A percentile compares a stretch with the other conserved stretches of the same genome.
Conservation (phyloP, 345 rosid genomes). For the Lagerstroemia speciosa region DNA sequence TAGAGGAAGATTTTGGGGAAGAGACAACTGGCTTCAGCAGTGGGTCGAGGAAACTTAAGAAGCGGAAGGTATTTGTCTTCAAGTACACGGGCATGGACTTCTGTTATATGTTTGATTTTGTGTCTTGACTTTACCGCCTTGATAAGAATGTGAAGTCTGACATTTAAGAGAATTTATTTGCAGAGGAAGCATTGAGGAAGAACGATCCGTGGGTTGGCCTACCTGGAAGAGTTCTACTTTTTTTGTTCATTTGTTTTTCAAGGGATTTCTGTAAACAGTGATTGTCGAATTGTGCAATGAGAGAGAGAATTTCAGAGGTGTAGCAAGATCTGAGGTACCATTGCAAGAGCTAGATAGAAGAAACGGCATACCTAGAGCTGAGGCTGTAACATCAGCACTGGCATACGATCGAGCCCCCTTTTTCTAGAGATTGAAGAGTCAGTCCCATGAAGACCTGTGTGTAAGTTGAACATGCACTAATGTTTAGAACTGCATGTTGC, state of each 20-base stretch:
- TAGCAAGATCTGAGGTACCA: constrained; percentile 21
- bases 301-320: constrained; percentile 4
- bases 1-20: constrained; percentile 33
- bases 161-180: background rate
- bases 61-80: constrained; percentile 44
- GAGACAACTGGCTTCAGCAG: constrained; percentile 17
- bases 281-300: background rate
- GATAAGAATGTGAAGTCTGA: background rate
- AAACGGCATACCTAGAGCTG: constrained; percentile 19
- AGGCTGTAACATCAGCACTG: constrained; percentile 31
- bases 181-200: constrained; percentile 20
- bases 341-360: background rate
- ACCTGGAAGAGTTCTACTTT: too few relatives aligned
- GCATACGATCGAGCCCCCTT: constrained; percentile 29
- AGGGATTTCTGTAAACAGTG: too few relatives aligned
- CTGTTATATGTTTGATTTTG: background rate
- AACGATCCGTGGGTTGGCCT: background rate
- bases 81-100: background rate
- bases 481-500: background rate
- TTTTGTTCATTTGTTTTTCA: too few relatives aligned
- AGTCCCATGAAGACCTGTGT: constrained; percentile 31
- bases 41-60: constrained; percentile 42
- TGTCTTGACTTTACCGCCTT: background rate
- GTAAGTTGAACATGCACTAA: background rate
- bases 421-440: constrained; percentile 25